Evolutionary conservation across 495 filamentous ascomycete species (phyloP), one percentile per base, ranked within the genome.

Genomic region (Hypomontagnella monticulosa): DNA sequence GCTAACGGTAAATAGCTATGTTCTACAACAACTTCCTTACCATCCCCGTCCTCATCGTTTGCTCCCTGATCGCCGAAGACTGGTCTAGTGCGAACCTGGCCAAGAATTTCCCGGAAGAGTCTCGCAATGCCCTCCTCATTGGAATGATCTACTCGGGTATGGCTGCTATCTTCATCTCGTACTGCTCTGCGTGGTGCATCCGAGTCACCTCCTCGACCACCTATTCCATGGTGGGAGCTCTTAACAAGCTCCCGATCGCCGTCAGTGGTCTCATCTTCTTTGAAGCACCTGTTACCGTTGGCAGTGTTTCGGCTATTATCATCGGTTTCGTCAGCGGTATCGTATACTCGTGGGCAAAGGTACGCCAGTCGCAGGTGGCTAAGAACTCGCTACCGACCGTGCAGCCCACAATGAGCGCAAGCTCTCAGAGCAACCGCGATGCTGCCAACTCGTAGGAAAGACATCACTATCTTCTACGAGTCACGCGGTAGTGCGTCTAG

Each of bases 1-100:
- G 62, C 79, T 84, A 71, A 81, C 69, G 11, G 23, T 47, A 16
- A 34, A 20, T 67, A 98, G 94, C 93, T 66, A 99, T 99, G 95
- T 99, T 94, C 80, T 99, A 99, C 83, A 99, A 99, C 87, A 99
- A 99, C 78, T 86, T 99, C 42, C 87, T 99, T 61, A 96, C 93
- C 18, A 97, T 99, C 62, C 95, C 95, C 50, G 89, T 98, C 66
- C 87, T 99, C 23, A 75, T 97, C 49, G 77, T 91, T 64, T 88
- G 87, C 79, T 94, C 96, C 20, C 79, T 97, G 51, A 70, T 97
- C 61, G 81, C 91, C 60, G 95, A 99, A 75, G 89, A 97, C 80
- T 99, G 95, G 95, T 94, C 92, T 8, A 79, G 87, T 36, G 81
- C 82, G 47, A 99, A 99, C 81, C 77, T 99, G 73, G 75, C 77